A percentile compares a stretch with the other conserved stretches of the same genome.
phyloP scores from a whole-genome alignment of 2,329 filamentous ascomycete species.

The Verticillium albo-atrum region DNA sequence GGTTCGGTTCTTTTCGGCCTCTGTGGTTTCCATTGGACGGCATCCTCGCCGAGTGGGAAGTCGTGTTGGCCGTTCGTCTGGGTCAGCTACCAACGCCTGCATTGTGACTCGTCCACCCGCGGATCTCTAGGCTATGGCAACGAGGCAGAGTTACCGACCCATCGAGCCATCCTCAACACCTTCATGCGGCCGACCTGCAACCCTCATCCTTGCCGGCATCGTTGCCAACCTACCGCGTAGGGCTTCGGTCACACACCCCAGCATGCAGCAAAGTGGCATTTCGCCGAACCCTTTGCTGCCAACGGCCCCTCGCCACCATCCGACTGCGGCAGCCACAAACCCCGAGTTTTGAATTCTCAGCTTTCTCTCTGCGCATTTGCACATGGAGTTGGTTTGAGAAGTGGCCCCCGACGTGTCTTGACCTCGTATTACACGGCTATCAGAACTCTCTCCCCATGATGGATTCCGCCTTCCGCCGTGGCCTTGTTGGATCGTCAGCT shows the following conservation, averaged over 20 bases:
- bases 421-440: no score
- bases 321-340: neutral
- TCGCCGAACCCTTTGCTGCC: neutral
- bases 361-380: neutral
- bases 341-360: neutral
- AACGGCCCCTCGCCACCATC: neutral
- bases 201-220: neutral
- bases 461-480: no score
- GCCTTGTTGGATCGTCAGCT: neutral
- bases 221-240: no score
- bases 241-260: neutral
- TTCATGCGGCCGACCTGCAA: neutral
- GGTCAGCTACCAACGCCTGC: neutral
- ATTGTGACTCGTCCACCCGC: neutral
- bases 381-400: neutral
- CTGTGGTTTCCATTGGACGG: neutral
- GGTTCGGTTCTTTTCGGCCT: neutral
- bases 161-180: conserved; percentile 2
- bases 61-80: neutral
- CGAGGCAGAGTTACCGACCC: neutral
- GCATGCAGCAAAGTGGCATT: neutral
- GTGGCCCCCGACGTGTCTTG: no score
- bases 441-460: no score
- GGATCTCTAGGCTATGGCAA: neutral
- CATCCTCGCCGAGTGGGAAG: neutral